Conservation (phyloP, 225 moss, liverwort and hornwort species). For the Bryoerythrophyllum caledonicum region DNA sequence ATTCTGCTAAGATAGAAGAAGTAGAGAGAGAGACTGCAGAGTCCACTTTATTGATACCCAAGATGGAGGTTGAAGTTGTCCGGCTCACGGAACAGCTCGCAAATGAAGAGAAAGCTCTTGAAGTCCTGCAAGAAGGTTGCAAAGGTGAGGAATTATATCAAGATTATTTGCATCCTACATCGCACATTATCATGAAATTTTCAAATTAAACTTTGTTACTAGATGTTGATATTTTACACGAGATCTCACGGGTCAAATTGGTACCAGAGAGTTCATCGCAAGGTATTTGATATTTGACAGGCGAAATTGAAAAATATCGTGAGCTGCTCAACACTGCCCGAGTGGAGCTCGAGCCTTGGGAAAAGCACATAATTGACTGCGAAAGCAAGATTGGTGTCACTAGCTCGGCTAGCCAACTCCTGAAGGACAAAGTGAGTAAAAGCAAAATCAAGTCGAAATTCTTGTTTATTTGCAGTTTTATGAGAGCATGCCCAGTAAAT, state of each 20-base stretch:
- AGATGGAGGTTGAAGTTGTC: slow-evolving; percentile 70
- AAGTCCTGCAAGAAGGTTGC: slow-evolving; percentile 75
- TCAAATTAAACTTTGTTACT: too few species aligned
- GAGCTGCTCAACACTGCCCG: slow-evolving; percentile 63
- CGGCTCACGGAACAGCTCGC: slow-evolving; percentile 66
- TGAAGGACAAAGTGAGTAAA: slow-evolving; percentile 83
- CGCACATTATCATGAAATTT: not conserved
- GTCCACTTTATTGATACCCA: slow-evolving; percentile 67
- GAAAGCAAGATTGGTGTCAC: slow-evolving; percentile 77
- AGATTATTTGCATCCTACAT: slow-evolving; percentile 3
- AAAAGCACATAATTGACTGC: slow-evolving; percentile 83
- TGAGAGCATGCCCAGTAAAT: not conserved
- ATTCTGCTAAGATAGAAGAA: slow-evolving; percentile 76
- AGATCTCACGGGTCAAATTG: slow-evolving; percentile 5
- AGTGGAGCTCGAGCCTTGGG: slow-evolving; percentile 92
- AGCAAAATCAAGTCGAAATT: not conserved
- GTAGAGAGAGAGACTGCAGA: slow-evolving; percentile 77
- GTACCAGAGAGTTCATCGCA: slow-evolving; percentile 9
- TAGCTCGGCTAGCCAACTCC: slow-evolving; percentile 77
- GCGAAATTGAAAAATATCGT: slow-evolving; percentile 76
- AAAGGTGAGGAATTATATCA: slow-evolving; percentile 54
- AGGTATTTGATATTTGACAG: slow-evolving; percentile 41
- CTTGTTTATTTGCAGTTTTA: not conserved
- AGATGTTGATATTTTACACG: slow-evolving; percentile 6
- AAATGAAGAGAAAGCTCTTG: slow-evolving; percentile 81